phyloP scores from a whole-genome alignment of 2,329 filamentous ascomycete species.

The Colletotrichum tamarilloi region DNA sequence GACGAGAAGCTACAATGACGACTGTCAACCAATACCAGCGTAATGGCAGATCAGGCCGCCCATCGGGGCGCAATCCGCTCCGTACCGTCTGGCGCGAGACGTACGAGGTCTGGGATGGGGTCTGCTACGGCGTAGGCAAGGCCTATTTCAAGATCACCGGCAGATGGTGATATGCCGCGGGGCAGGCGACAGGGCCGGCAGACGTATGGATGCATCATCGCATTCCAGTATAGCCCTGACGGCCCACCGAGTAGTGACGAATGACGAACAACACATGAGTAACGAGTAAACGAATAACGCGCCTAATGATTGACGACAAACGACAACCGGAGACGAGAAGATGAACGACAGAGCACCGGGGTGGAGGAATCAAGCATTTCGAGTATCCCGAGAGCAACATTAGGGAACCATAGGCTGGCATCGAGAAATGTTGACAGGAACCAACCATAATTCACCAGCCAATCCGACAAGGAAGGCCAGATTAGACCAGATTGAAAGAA shows the following conservation, averaged over 20 bases:
- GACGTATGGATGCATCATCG: neutral
- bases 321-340: neutral
- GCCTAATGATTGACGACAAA: neutral
- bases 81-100: constrained; percentile 45
- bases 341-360: neutral
- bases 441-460: neutral
- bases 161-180: constrained; percentile 22
- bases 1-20: constrained; percentile 49
- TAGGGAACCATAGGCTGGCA: neutral
- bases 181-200: neutral
- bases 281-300: neutral
- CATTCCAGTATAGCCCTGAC: neutral
- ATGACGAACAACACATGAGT: neutral
- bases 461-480: neutral
- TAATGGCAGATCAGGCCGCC: constrained; percentile 63
- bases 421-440: neutral
- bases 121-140: constrained; percentile 52
- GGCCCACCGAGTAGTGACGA: neutral
- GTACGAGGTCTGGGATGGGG: constrained; percentile 51
- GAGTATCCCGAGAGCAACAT: neutral
- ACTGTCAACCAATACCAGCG: constrained; percentile 73
- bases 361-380: constrained; percentile 3
- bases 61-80: constrained; percentile 50
- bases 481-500: neutral
- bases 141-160: constrained; percentile 48